Percentiles rank a stretch among this genome's conserved stretches.
Evolutionary conservation across 148 eudicot genomes (phyloP).

Genomic region (Suaeda aralocaspica): DNA sequence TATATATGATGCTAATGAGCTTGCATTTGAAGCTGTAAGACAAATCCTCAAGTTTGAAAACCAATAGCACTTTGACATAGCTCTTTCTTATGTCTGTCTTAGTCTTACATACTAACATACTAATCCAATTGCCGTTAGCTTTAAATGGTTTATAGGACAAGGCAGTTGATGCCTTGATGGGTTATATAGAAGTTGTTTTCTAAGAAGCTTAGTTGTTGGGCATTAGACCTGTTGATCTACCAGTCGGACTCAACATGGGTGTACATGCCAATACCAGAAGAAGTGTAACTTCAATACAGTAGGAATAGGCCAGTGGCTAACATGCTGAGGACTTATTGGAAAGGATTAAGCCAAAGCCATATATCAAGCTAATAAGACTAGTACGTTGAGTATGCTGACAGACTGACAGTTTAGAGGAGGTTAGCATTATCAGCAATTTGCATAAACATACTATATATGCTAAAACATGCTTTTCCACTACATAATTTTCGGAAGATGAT

Average conservation of each 20-base stretch:
- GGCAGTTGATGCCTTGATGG: slow-evolving; percentile 4
- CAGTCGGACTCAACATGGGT: background rate
- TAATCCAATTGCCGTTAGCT: background rate
- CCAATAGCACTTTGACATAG: background rate
- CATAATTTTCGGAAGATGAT: too few species aligned
- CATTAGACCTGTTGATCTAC: slow-evolving; percentile 7
- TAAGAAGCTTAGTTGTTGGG: slow-evolving; percentile 13
- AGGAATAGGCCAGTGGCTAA: slow-evolving; percentile 1
- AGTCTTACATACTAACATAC: background rate
- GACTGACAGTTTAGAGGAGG: background rate
- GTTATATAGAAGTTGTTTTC: background rate
- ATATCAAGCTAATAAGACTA: slow-evolving; percentile 6
- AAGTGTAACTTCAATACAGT: background rate
- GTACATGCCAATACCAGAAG: background rate
- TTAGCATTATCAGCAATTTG: too few species aligned
- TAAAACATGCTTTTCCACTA: too few species aligned
- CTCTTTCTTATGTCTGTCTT: background rate
- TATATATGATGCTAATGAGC: slow-evolving; percentile 13
- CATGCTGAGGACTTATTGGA: slow-evolving; percentile 20
- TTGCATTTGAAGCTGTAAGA: slow-evolving; percentile 14
- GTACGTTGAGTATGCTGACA: slow-evolving; percentile 11
- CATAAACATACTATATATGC: too few species aligned
- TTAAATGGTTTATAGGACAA: slow-evolving; percentile 12
- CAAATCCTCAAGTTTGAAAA: background rate
- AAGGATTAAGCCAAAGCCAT: slow-evolving; percentile 8